Evolutionary conservation across 2,329 filamentous ascomycete genomes (phyloP), one percentile per base, ranked within the genome.

Genomic region (Fusarium stilboides): DNA sequence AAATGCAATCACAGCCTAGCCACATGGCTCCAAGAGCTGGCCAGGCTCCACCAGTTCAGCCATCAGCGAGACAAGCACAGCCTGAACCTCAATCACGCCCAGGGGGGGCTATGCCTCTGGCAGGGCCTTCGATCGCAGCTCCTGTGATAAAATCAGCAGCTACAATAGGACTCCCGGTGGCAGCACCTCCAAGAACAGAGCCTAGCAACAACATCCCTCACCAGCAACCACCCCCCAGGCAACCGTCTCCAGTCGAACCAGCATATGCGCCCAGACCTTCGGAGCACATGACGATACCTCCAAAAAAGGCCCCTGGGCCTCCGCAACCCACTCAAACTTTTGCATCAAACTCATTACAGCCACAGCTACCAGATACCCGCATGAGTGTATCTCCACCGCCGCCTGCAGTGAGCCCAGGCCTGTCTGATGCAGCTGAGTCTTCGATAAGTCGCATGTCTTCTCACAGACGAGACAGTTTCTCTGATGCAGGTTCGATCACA

Each of bases 401-500:
- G 4, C 57, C 49, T 20, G 60, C 71, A 26, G 59, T 49, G 6
- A 74, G 66, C 17, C 72, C 72, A 28, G 54, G 62, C 3, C 54
- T 62, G 5, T 62, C 59, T 10, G 71, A 74, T 17, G 10, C 47
- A 14, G 57, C 47, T 2, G 51, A 47, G n/a, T 51, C 72, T 22
- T 54, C 72, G 7, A 44, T 70, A 22, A 62, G 68, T 19, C 62
- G 52, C 26, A 57, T 63, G 19, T 61, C 69, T 20, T 69, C 71
- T 24, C 54, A 62, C 2, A 62, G 54, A 33, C 65, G 65, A 37
- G 71, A 72, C 6, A 75, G 64, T 20, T 51, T 75, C 33, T 75
- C 73, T 9, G 73, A 75, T 12, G 59, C 72, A 7, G 73, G 57
- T 3, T 75, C 73, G 12, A 69, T 74, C 40, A 72, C 66, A 6